A percentile compares a stretch with the other conserved stretches of the same genome.
Conservation (phyloP, 208 protist species). For the Trypanosoma avium region DNA sequence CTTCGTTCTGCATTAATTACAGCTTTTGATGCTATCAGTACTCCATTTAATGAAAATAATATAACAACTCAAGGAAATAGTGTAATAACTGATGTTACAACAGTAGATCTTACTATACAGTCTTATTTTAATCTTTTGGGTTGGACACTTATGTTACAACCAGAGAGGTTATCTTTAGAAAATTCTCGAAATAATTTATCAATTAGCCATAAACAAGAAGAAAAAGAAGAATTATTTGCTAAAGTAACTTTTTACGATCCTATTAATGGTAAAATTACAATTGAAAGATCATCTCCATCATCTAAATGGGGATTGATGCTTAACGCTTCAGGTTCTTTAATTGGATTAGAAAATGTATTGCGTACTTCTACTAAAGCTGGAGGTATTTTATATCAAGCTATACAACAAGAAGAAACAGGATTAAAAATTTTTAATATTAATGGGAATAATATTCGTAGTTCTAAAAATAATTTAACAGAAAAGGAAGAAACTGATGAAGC, state of each 20-base stretch:
- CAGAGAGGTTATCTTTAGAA: slow-evolving; percentile 34
- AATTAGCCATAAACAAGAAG: slow-evolving; percentile 3
- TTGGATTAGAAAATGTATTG: slow-evolving; percentile 52
- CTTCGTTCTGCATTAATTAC: slow-evolving; percentile 32
- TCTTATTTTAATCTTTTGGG: slow-evolving; percentile 56
- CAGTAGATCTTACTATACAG: slow-evolving; percentile 34
- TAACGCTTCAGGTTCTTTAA: slow-evolving; percentile 35
- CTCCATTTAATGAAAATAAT: slow-evolving; percentile 29
- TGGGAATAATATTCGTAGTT: slow-evolving; percentile 28
- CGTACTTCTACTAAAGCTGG: slow-evolving; percentile 43
- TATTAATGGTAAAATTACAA: slow-evolving; percentile 28
- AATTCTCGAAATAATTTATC: background rate
- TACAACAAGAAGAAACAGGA: slow-evolving; percentile 36
- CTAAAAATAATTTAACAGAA: slow-evolving; percentile 21
- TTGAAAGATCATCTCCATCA: slow-evolving; percentile 33
- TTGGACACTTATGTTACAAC: slow-evolving; percentile 54
- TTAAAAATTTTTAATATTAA: slow-evolving; percentile 51
- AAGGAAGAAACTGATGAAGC: slow-evolving; percentile 12
- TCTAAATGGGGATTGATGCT: slow-evolving; percentile 59
- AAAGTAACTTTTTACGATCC: slow-evolving; percentile 33
- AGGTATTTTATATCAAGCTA: slow-evolving; percentile 37
- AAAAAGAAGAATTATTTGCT: slow-evolving; percentile 24
- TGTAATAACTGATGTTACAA: slow-evolving; percentile 27
- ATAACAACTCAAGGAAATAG: background rate
- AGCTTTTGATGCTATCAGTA: slow-evolving; percentile 43